Conservation (phyloP, 495 filamentous ascomycete genomes). For the Halenospora varia region DNA sequence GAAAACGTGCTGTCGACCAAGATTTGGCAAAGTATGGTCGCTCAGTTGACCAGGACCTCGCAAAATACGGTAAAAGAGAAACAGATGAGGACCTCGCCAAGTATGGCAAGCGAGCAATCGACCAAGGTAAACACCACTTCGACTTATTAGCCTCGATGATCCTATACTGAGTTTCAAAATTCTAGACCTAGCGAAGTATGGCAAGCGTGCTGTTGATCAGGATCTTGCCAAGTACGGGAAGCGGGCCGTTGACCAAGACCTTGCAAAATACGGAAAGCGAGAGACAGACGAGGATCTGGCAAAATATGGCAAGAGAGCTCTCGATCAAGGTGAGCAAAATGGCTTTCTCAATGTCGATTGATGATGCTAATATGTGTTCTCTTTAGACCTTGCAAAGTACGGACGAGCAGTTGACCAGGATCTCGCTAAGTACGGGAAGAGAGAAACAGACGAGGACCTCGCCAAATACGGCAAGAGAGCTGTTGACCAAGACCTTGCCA, state of each 20-base stretch:
- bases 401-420: neutral
- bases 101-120: neutral
- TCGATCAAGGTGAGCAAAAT: too few species aligned
- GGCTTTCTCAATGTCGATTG: too few species aligned
- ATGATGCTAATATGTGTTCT: too few species aligned
- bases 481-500: neutral
- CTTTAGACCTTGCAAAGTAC: too few species aligned
- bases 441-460: neutral
- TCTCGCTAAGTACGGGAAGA: too few species aligned
- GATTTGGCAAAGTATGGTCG: neutral
- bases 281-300: neutral
- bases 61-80: neutral
- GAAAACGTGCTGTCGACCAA: neutral
- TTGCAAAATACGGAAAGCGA: neutral
- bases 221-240: neutral
- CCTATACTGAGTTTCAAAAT: too few species aligned
- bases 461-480: neutral
- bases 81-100: neutral
- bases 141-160: too few species aligned
- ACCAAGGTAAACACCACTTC: neutral
- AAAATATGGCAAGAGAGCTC: neutral
- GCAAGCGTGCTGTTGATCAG: neutral
- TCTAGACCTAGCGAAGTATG: too few species aligned
- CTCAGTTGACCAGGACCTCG: neutral
- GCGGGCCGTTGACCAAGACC: neutral